phyloP scores from a whole-genome alignment of 2,329 filamentous ascomycete genomes.

The Chaetomium sp. region DNA sequence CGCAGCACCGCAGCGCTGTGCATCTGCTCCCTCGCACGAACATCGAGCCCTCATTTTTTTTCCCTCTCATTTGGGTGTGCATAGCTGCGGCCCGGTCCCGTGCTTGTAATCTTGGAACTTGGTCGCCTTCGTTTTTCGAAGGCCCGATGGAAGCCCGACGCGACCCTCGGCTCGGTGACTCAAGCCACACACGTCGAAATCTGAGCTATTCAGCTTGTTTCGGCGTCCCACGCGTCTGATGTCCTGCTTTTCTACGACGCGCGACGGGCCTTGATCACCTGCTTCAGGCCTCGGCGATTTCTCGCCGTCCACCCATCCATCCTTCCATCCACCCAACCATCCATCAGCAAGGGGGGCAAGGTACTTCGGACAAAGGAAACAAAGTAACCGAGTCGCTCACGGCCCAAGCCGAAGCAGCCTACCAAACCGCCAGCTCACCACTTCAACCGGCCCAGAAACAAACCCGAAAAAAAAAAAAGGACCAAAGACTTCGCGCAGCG shows the following conservation, averaged over 20 bases:
- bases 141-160: constrained; percentile 5
- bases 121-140: neutral
- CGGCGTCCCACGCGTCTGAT: neutral
- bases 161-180: constrained; percentile 1
- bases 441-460: too few relatives aligned
- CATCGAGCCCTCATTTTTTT: constrained; percentile 3
- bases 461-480: neutral
- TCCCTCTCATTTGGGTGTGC: neutral
- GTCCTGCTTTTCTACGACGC: neutral
- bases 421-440: constrained; percentile 9
- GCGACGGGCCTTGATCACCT: neutral
- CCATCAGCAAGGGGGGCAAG: neutral
- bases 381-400: neutral
- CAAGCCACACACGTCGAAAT: neutral
- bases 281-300: neutral
- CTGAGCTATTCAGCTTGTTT: neutral
- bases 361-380: neutral
- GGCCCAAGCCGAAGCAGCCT: neutral
- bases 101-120: neutral
- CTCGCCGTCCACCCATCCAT: neutral
- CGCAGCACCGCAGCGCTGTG: constrained; percentile 6
- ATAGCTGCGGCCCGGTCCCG: neutral
- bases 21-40: constrained; percentile 4
- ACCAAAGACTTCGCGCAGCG: constrained; percentile 4
- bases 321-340: neutral